phyloP scores from a whole-genome alignment of 2,329 filamentous ascomycete species.

The Colletotrichum melonis region DNA sequence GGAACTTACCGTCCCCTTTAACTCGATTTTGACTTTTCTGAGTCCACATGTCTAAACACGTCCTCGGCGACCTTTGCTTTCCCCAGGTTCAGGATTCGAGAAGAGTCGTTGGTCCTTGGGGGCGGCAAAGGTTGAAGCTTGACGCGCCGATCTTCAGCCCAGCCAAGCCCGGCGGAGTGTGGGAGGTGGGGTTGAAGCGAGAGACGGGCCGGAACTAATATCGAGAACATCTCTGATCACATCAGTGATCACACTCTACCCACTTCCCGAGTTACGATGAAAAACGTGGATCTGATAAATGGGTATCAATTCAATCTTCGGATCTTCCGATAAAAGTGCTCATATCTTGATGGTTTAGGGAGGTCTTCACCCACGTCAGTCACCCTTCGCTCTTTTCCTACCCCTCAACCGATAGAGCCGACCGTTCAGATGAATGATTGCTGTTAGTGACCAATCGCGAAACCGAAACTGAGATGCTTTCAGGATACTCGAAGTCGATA shows the following conservation, averaged over 20 bases:
- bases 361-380: no score
- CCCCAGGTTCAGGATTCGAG: background rate
- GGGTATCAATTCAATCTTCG: no score
- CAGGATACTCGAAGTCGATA: no score
- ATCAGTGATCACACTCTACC: background rate
- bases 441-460: background rate
- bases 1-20: background rate
- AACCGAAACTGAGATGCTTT: background rate
- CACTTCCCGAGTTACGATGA: background rate
- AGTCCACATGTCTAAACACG: background rate
- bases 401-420: background rate
- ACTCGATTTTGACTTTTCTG: background rate
- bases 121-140: background rate
- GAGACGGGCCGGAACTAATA: background rate
- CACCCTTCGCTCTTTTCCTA: background rate
- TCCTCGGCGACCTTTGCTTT: background rate
- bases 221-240: background rate
- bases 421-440: background rate
- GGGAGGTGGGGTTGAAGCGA: slow-evolving; percentile 26
- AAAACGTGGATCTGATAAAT: no score
- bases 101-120: background rate
- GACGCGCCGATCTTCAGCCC: background rate
- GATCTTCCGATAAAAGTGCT: no score
- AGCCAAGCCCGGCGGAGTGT: background rate
- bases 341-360: no score